phyloP scores from a whole-genome alignment of 2,329 filamentous ascomycete genomes.

The Colletotrichum camelliae region DNA sequence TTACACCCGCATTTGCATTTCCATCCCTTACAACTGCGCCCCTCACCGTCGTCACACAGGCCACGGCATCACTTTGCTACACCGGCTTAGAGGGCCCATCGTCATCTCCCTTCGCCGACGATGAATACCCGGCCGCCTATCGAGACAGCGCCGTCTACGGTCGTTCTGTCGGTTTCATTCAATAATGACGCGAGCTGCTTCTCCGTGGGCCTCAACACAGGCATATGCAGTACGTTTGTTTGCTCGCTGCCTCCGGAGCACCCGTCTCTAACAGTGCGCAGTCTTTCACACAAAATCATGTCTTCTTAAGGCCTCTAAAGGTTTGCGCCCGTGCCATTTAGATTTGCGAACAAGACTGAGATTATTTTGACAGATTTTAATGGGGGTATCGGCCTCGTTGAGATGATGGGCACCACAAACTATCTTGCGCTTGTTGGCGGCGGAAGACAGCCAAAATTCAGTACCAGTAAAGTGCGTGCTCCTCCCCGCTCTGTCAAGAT shows the following conservation, averaged over 20 bases:
- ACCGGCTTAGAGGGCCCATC: background rate
- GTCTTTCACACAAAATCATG: slow-evolving; percentile 78
- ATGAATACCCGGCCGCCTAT: slow-evolving; percentile 94
- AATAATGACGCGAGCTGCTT: slow-evolving; percentile 88
- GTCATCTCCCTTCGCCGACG: slow-evolving; percentile 25
- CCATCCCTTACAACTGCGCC: background rate
- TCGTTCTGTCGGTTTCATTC: slow-evolving; percentile 83
- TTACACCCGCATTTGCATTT: background rate
- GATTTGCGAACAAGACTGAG: background rate
- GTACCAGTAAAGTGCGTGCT: slow-evolving; percentile 75
- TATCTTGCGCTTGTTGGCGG: slow-evolving; percentile 91
- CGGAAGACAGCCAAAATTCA: slow-evolving; percentile 83
- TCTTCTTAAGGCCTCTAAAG: slow-evolving; percentile 64
- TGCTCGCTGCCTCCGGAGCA: background rate
- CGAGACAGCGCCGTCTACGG: slow-evolving; percentile 75
- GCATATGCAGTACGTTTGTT: slow-evolving; percentile 74
- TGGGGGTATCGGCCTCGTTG: slow-evolving; percentile 79
- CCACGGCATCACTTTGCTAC: background rate
- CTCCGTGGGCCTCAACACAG: slow-evolving; percentile 83
- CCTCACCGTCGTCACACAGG: background rate
- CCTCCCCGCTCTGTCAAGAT: background rate
- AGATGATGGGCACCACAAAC: slow-evolving; percentile 87
- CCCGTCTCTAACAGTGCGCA: slow-evolving; percentile 40
- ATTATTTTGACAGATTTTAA: slow-evolving; percentile 67
- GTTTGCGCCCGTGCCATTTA: slow-evolving; percentile 28